Evolutionary conservation across 2,329 filamentous ascomycete species (phyloP), one percentile per base, ranked within the genome.

Genomic region (Dactylellina cionopaga): DNA sequence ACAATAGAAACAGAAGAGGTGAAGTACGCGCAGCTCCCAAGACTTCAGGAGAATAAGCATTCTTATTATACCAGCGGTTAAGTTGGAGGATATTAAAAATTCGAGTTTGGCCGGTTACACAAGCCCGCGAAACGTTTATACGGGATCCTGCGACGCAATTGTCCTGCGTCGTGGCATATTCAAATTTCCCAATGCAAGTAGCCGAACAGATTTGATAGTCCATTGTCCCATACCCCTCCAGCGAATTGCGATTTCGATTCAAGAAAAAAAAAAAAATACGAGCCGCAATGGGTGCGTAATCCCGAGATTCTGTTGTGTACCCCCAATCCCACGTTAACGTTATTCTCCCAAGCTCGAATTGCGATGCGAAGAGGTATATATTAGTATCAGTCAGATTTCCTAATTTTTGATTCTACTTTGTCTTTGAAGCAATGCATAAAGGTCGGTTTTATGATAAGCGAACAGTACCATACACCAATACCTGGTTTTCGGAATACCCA

Each of bases 221-320:
- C 41, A 44, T 59, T 10, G 7, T 59, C 39, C 44, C 24, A 46
- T 29, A 39, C 19, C 31, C 25, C 35, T n/a, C n/a, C n/a, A n/a
- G n/a, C n/a, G n/a, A n/a, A n/a, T n/a, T n/a, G n/a, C n/a, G n/a
- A n/a, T n/a, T n/a, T n/a, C 29, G 25, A 5, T 33, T 11, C 3
- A 37, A 22, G 5, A 10, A 33, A 19, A 54, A 2, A 7, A 19
- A 1, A 24, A 54, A 39, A 22, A 17, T 44, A 10, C 1, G 17
- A 46, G 15, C 46, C 56, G 19, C 58, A 44, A 39, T 7, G 25
- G 33, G 43, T 64, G 56, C 56, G 46, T 52, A 63, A 64, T 64
- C 59, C 59, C 59, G 25, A 33, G 13, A 31, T 58, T 2, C 39
- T 58, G 52, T 29, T 58, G 54, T 58, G 54, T 58, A 58, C 35